Percentiles rank a stretch among this genome's conserved stretches.
Evolutionary conservation across 306 rosid genomes (phyloP).

Genomic region (Abrus pulchellus): DNA sequence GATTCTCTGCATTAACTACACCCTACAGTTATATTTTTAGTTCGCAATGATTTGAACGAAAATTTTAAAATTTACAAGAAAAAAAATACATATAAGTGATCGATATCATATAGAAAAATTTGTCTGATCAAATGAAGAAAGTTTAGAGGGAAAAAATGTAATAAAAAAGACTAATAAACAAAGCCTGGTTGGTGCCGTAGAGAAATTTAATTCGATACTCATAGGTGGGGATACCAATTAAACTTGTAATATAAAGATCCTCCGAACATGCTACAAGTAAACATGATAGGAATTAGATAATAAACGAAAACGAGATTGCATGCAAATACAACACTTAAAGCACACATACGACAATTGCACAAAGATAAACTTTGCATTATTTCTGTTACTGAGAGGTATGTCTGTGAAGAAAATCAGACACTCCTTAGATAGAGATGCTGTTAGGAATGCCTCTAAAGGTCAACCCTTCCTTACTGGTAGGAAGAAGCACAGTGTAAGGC

Average conservation of each 20-base stretch:
- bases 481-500: constrained; percentile 75
- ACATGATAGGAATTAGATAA: neutral
- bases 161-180: too few relatives aligned
- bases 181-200: too few relatives aligned
- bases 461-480: constrained; percentile 63
- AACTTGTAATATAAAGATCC: neutral
- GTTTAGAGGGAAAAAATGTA: too few relatives aligned
- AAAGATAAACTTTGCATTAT: constrained; percentile 11
- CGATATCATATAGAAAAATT: too few relatives aligned
- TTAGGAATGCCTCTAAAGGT: constrained; percentile 77
- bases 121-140: too few relatives aligned
- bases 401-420: neutral
- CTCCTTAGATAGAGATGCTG: constrained; percentile 60
- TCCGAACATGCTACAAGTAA: neutral
- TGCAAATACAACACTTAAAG: neutral
- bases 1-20: too few relatives aligned
- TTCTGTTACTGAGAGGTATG: neutral
- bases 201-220: neutral
- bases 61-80: too few relatives aligned
- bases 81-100: too few relatives aligned
- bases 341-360: neutral
- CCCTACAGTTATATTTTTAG: too few relatives aligned
- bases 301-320: neutral
- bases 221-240: neutral
- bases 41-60: too few relatives aligned